phyloP scores from a whole-genome alignment of 352 stramenopile genomes.

The Chrysophaeum taylorii region DNA sequence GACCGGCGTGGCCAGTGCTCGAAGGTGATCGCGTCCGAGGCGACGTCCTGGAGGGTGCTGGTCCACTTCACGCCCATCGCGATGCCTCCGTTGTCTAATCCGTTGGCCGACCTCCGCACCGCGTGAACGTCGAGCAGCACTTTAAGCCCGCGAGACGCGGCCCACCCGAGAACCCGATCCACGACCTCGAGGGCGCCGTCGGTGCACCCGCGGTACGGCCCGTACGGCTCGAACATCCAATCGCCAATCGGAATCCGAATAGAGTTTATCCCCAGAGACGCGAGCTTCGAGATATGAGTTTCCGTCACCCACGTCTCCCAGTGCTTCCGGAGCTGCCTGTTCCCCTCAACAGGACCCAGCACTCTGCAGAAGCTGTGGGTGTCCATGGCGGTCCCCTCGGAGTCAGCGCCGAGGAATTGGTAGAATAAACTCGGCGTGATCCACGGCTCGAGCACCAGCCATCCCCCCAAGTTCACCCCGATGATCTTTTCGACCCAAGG shows the following conservation, averaged over 20 bases:
- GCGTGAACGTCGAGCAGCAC: constrained; percentile 85
- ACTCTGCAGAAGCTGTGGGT: constrained; percentile 74
- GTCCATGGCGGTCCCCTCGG: constrained; percentile 73
- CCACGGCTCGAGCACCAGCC: constrained; percentile 88
- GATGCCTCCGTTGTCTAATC: constrained; percentile 84
- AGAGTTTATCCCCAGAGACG: constrained; percentile 42
- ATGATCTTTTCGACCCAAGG: constrained; percentile 49
- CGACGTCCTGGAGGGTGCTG: constrained; percentile 32
- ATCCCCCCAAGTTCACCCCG: constrained; percentile 34
- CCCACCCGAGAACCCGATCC: constrained; percentile 69
- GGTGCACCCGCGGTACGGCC: constrained; percentile 59
- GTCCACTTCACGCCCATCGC: constrained; percentile 73
- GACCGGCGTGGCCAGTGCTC: constrained; percentile 76
- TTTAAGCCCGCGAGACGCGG: constrained; percentile 63
- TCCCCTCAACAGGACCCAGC: constrained; percentile 71
- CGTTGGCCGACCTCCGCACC: constrained; percentile 80
- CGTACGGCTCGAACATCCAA: constrained; percentile 86
- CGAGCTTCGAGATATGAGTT: constrained; percentile 71
- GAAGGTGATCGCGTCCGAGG: constrained; percentile 69
- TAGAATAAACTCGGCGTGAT: constrained; percentile 89
- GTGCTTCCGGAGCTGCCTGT: constrained; percentile 77
- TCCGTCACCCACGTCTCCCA: constrained; percentile 86
- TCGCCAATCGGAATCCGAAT: constrained; percentile 77
- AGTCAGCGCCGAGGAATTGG: constrained; percentile 75
- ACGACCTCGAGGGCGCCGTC: constrained; percentile 76